Base-by-base conservation (phyloP, 2,329 filamentous ascomycete species). In the Fusarium globosum region DNA sequence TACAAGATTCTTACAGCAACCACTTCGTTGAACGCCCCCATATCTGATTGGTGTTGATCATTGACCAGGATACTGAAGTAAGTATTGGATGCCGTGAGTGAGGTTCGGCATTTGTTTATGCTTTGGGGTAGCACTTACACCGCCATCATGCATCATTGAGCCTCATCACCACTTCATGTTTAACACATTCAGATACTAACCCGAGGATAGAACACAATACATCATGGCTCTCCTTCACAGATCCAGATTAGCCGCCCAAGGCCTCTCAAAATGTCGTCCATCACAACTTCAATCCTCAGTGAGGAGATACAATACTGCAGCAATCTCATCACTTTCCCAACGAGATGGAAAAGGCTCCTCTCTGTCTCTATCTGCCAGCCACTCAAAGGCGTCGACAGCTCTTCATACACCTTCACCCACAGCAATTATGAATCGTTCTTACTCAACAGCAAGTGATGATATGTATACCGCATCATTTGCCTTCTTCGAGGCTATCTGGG, bases 401-500 rank as follows among this genome's bases (percentile, higher is more conserved):
- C 46, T 72, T 26, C 52, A 61, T 26, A 61, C 45, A 7, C 51
- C 71, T 11, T 69, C 68, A 12, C 68, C 69, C 3, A 64, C 51
- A 51, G 65, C 51, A 59, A 33, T 75, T 4, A 63, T 72, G 51
- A 57, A 71, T 42, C 73, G 71, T 16, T 62, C 74, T 14, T 78
- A 78, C 28, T 77, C 77, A 6, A 78, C 74, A 10, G 77, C 78
- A 23, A 74, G 72, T 23, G 69, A 77, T 68, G 81, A 81, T 26
- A 87, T 87, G 85, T 93, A 95, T 80, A 95, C 93, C 14, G 90
- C 93, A 18, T 94, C 93, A 0, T 93, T 91, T 77, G 93, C 93
- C 80, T 95, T 96, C 82, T 95, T 96, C 73, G 93, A 96, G 85
- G 92, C 92, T 38, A 83, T 95, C 55, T 94, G 91, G 91, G 92